Evolutionary conservation across 441 rosid species (phyloP), one percentile per base, ranked within the genome.

Genomic region (Monsonia emarginata): DNA sequence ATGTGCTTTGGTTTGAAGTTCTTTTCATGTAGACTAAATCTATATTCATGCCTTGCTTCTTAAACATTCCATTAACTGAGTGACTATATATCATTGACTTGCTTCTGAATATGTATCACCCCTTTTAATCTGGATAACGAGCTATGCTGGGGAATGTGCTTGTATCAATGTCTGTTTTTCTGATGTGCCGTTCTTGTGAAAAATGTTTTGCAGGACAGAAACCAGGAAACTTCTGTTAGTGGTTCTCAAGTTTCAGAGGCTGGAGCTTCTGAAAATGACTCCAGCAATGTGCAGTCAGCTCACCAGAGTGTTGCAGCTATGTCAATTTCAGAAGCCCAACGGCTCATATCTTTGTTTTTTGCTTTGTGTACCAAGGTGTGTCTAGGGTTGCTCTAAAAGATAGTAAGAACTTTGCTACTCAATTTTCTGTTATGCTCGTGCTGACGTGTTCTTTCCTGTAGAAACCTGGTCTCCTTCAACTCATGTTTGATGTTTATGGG

Each of bases 331-430:
- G 99, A 91, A 80, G 94, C 89, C 69, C 99, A 95, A 74, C 85
- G 89, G 64, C 82, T 80, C 21, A 76, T 83, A 72, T 95, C 99
- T 75, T 80, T 95, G 75, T 90, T 82, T 84, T 95, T 90, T 70
- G 97, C 98, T 71, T 83, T 95, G 63, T 95, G 98, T 76, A 88
- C 88, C 71, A 93, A 95, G 98, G 99, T 95, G 62, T 68, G 85
- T 62, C 11, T 40, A 42, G 52, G 26, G 56, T 66, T 66, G 34
- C 57, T 63, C 27, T 28, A 24, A 22, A 46, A 63, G 32, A 46
- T 44, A 40, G 30, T 50, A 14, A 16, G 16, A 25, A 60, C 8
- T 40, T 56, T 70, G 24, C 27, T 61, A 61, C 31, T 48, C 56
- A 14, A 18, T 32, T 54, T 54, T 32, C 62, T 78, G 40, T 61